phyloP scores from a whole-genome alignment of 495 filamentous ascomycete species.

The Trichoderma virens region DNA sequence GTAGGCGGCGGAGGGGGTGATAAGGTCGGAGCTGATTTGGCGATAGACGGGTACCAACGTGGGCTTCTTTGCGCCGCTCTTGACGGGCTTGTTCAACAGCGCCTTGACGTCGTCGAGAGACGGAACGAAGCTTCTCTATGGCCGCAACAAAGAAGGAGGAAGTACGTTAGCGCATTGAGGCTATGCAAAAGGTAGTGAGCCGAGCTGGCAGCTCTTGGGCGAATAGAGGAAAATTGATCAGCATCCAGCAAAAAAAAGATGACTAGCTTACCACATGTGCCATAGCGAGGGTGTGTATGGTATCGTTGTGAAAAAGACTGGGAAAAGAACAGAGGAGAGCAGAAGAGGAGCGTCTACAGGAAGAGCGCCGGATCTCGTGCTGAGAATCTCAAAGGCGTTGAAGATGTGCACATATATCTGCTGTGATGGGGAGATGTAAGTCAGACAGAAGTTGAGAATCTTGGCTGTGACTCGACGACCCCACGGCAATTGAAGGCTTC shows the following conservation, averaged over 20 bases:
- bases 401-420: too few relatives aligned
- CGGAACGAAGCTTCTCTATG: constrained; percentile 12
- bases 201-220: background rate
- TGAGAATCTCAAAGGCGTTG: background rate
- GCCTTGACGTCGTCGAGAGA: constrained; percentile 8
- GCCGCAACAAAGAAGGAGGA: background rate
- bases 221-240: background rate
- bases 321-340: background rate
- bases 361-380: background rate
- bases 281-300: background rate
- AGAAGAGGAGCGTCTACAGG: background rate
- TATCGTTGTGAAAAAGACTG: too few relatives aligned
- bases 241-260: background rate
- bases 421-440: too few relatives aligned
- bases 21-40: constrained; percentile 79
- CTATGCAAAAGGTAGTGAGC: background rate
- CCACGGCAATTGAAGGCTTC: background rate
- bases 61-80: constrained; percentile 21
- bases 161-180: background rate
- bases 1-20: constrained; percentile 88
- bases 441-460: too few relatives aligned
- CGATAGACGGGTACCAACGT: constrained; percentile 83
- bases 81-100: constrained; percentile 1
- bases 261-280: background rate
- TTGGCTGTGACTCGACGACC: constrained; percentile 1